Percentiles rank a stretch among this genome's conserved stretches.
phyloP scores from a whole-genome alignment of 306 rosid genomes.

The Fragaria ananassa region DNA sequence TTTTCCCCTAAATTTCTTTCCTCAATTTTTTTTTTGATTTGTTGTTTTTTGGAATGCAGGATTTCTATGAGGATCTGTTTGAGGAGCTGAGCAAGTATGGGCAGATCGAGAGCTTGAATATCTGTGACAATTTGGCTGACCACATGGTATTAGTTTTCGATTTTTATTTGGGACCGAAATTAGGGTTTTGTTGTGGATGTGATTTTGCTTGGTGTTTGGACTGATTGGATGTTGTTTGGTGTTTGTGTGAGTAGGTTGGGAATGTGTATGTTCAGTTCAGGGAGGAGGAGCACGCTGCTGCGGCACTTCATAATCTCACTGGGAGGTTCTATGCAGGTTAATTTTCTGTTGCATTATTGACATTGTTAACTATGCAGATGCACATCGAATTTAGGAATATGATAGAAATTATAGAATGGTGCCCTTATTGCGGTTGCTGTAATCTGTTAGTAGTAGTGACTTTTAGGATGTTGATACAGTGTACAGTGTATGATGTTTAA shows the following conservation, averaged over 20 bases:
- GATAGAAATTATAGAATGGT: not conserved
- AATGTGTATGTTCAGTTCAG: conserved; percentile 83
- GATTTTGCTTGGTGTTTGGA: not conserved
- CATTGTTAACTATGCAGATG: not conserved
- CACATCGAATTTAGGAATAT: not conserved
- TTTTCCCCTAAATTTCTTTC: not conserved
- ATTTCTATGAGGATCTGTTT: conserved; percentile 91
- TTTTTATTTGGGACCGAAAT: not conserved
- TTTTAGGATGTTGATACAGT: not conserved
- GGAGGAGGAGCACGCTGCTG: conserved; percentile 96
- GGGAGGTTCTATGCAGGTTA: conserved; percentile 93
- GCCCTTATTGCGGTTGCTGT: not conserved
- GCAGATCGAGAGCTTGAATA: conserved; percentile 86
- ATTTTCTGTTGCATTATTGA: not conserved
- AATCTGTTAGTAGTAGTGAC: not conserved
- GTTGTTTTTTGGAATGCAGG: conserved; percentile 27
- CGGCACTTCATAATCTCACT: conserved; percentile 78
- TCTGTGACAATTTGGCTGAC: conserved; percentile 95
- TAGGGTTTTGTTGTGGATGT: not conserved
- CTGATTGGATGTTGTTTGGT: not conserved
- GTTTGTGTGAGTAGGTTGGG: conserved; percentile 59
- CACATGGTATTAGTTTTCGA: conserved; percentile 58
- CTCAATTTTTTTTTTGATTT: not conserved
- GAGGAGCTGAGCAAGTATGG: conserved; percentile 98
- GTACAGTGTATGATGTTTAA: not conserved